Conservation (phyloP, 768 basidiomycete genomes). For the Rhodotorula paludigena region DNA sequence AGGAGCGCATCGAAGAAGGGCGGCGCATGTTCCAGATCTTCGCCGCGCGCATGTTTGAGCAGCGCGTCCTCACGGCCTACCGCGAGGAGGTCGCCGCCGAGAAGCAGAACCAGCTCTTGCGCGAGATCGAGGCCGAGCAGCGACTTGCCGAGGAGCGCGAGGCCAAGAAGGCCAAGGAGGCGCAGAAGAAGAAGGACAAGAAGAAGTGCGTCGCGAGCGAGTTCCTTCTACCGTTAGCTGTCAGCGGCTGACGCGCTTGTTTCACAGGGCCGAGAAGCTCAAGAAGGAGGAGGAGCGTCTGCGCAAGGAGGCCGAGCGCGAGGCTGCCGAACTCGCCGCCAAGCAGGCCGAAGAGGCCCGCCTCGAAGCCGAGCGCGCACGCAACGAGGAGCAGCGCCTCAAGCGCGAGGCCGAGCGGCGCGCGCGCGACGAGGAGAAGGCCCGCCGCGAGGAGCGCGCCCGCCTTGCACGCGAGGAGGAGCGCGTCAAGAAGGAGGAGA, state of each 20-base stretch:
- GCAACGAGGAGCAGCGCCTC: constrained; percentile 78
- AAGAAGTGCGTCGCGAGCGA: constrained; percentile 59
- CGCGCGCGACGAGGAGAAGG: constrained; percentile 52
- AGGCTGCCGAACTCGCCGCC: constrained; percentile 72
- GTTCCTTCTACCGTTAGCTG: constrained; percentile 13
- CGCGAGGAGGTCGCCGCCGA: constrained; percentile 90
- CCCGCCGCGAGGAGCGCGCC: constrained; percentile 73
- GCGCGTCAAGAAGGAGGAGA: constrained; percentile 50
- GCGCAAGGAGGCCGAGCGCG: constrained; percentile 72
- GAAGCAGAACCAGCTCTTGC: constrained; percentile 82
- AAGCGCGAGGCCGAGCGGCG: constrained; percentile 63
- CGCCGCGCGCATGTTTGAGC: constrained; percentile 98
- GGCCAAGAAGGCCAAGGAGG: constrained; percentile 83
- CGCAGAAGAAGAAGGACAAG: constrained; percentile 99
- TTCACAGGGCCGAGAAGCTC: constrained; percentile 72
- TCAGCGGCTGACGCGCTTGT: background rate
- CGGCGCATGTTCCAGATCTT: constrained; percentile 99
- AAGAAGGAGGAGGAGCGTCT: constrained; percentile 90
- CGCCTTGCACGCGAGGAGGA: constrained; percentile 72
- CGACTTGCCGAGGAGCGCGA: constrained; percentile 78
- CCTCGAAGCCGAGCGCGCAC: constrained; percentile 75
- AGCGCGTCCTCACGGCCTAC: constrained; percentile 91
- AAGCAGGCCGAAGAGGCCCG: constrained; percentile 70
- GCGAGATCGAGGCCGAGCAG: constrained; percentile 94
- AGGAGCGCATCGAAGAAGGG: constrained; percentile 98